phyloP scores from a whole-genome alignment of 2,329 filamentous ascomycete species.

The Fusarium pseudoanthophilum region DNA sequence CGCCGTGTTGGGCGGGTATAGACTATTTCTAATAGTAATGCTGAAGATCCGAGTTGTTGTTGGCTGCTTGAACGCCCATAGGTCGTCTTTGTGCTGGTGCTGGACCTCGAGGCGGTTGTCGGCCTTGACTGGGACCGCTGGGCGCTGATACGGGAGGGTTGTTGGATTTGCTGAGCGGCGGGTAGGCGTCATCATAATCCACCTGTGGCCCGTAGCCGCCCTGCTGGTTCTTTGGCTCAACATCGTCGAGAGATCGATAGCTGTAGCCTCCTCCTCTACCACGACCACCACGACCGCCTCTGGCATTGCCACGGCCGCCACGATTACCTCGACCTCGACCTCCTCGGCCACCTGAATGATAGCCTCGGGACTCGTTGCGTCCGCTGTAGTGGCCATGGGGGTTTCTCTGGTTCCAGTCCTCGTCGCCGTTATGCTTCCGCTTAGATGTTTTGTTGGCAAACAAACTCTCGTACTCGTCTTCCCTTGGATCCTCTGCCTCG shows the following conservation, averaged over 20 bases:
- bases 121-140: slow-evolving; percentile 38
- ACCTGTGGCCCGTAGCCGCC: slow-evolving; percentile 55
- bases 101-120: slow-evolving; percentile 37
- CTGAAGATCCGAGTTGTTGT: slow-evolving; percentile 41
- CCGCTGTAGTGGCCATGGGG: slow-evolving; percentile 49
- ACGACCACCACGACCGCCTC: slow-evolving; percentile 55
- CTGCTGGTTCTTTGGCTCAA: slow-evolving; percentile 61
- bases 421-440: slow-evolving; percentile 66
- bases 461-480: slow-evolving; percentile 72
- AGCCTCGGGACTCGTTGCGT: slow-evolving; percentile 55
- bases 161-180: slow-evolving; percentile 41
- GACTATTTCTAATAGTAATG: slow-evolving; percentile 45
- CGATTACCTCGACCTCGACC: slow-evolving; percentile 53
- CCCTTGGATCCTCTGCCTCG: slow-evolving; percentile 73
- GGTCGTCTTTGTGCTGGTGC: slow-evolving; percentile 39
- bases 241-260: slow-evolving; percentile 77
- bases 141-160: slow-evolving; percentile 34
- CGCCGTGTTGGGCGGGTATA: not conserved
- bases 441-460: slow-evolving; percentile 70
- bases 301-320: slow-evolving; percentile 52
- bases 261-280: slow-evolving; percentile 62
- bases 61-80: slow-evolving; percentile 37
- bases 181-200: slow-evolving; percentile 59
- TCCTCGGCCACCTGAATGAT: slow-evolving; percentile 56
- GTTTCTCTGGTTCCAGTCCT: slow-evolving; percentile 51